Conservation (phyloP, 1,284 basidiomycete genomes). For the Golubevia pallescens region DNA sequence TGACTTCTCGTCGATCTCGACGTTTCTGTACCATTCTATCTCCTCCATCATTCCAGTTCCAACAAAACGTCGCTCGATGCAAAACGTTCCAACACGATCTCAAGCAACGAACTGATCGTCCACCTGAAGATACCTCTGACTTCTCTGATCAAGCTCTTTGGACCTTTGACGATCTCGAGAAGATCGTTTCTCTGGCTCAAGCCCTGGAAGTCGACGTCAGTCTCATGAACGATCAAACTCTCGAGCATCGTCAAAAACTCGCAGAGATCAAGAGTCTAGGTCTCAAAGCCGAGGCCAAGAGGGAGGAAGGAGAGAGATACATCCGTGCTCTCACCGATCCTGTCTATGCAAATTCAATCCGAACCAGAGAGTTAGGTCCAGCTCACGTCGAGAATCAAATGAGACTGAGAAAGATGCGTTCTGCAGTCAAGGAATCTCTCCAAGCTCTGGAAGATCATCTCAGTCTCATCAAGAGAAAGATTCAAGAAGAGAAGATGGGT, state of each 20-base stretch:
- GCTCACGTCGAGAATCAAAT: constrained; percentile 58
- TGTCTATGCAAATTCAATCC: constrained; percentile 48
- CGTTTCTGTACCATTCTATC: background rate
- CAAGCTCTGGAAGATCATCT: constrained; percentile 47
- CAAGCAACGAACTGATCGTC: constrained; percentile 40
- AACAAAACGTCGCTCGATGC: constrained; percentile 23
- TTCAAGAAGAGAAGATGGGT: constrained; percentile 33
- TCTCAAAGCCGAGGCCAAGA: constrained; percentile 66
- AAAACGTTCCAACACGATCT: constrained; percentile 61
- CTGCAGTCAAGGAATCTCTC: constrained; percentile 37
- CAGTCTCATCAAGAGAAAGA: constrained; percentile 24
- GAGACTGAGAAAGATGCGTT: constrained; percentile 40
- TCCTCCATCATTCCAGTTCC: constrained; percentile 8
- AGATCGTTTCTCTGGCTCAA: constrained; percentile 43
- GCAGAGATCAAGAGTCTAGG: constrained; percentile 66
- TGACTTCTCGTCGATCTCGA: background rate
- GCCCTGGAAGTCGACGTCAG: constrained; percentile 46
- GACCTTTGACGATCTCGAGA: constrained; percentile 64
- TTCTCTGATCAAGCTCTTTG: constrained; percentile 47
- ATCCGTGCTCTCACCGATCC: constrained; percentile 52
- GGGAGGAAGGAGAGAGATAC: constrained; percentile 49
- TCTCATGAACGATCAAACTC: constrained; percentile 41
- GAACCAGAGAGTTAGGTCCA: constrained; percentile 49
- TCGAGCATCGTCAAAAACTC: constrained; percentile 61
- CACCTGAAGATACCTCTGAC: constrained; percentile 24